A percentile compares a stretch with the other conserved stretches of the same genome.
Evolutionary conservation across 768 basidiomycete species (phyloP).

Genomic region (Phylloporus rhodoxanthus): DNA sequence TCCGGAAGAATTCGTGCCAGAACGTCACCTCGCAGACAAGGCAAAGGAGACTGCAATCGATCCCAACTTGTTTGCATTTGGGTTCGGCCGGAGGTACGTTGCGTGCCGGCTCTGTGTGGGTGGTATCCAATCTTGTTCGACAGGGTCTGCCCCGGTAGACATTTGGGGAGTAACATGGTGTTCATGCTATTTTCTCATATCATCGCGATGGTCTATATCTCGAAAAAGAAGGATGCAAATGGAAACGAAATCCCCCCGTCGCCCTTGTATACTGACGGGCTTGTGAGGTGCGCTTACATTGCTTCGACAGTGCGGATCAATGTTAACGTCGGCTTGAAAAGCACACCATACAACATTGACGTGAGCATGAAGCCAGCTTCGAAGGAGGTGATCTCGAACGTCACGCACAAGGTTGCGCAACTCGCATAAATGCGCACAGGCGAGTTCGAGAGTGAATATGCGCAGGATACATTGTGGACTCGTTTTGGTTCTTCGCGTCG

Average conservation of each 20-base stretch:
- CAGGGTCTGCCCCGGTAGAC: too few species aligned
- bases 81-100: slow-evolving; percentile 11
- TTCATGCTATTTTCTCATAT: too few species aligned
- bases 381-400: slow-evolving; percentile 2
- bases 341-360: background rate
- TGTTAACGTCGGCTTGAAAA: background rate
- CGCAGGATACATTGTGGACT: too few species aligned
- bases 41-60: slow-evolving; percentile 7
- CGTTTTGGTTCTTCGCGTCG: too few species aligned
- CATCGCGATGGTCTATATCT: slow-evolving; percentile 3
- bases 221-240: background rate
- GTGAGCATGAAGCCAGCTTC: background rate
- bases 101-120: too few species aligned
- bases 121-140: background rate
- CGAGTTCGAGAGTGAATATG: too few species aligned
- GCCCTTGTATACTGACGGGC: slow-evolving; percentile 2
- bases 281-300: slow-evolving; percentile 5
- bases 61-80: slow-evolving; percentile 11
- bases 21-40: slow-evolving; percentile 8
- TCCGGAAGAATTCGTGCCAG: slow-evolving; percentile 11
- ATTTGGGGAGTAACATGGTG: too few species aligned
- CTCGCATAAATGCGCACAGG: background rate
- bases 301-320: background rate
- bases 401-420: slow-evolving; percentile 5
- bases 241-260: slow-evolving; percentile 7